Base-by-base conservation (phyloP, 1,284 basidiomycete genomes). In the Albatrellus sp. region DNA sequence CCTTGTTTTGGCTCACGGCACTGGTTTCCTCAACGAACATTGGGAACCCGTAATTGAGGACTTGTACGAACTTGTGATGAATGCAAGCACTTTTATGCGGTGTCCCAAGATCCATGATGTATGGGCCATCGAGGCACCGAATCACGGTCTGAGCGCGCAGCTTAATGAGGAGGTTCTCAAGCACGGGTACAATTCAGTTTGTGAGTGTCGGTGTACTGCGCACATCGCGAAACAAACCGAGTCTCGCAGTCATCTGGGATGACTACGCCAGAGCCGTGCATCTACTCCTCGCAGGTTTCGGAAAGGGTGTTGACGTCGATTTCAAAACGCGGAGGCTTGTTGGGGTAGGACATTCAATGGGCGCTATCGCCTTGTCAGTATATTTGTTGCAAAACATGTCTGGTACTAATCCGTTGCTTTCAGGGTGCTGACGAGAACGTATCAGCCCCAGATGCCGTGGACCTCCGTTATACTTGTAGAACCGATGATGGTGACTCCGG, bases 41-140 rank as follows among this genome's bases (percentile, higher is more conserved):
- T 77, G 72, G 70, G 73, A 77, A 50, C 73, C 75, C 1, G 64
- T 66, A 0, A 58, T 77, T 5, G 67, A 72, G 10, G 67, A 72
- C 13, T 54, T 77, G n/a, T 66, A 61, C 40, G 51, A 44, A 0
- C 42, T 64, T 2, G 43, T 66, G 11, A 54, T 29, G 9, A 35
- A 14, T n/a, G 16, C 40, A 2, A 42, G 30, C 44, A 50, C 19
- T 17, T 28, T 8, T 32, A 32, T 17, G 43, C 48, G 44, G 8
- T n/a, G 8, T 11, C 37, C 16, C 37, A 1, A 62, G 50, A 63
- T 77, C 17, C 60, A 68, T 5, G 74, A 77, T 42, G 61, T 64
- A 9, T 77, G 73, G 74, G 56, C 65, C 3, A 65, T 77, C 14
- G 75, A 76, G 43, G 65, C 64, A 31, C 69, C 72, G 1, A 76